phyloP scores from a whole-genome alignment of 1,284 basidiomycete species.

The Sphagnurus paluster region DNA sequence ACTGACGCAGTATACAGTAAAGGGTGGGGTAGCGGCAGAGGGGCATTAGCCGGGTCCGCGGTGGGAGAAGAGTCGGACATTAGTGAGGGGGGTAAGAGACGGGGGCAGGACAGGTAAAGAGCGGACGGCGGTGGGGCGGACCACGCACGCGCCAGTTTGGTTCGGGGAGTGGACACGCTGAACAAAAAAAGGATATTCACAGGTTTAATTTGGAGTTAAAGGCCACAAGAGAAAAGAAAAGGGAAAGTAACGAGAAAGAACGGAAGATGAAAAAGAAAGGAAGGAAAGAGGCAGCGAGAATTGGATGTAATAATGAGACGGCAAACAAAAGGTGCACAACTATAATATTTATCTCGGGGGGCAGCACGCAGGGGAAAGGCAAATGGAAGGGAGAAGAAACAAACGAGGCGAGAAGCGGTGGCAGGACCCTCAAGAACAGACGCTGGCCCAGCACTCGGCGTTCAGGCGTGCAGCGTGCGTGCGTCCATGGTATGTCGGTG shows the following conservation, averaged over 20 bases:
- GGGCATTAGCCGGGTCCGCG: neutral
- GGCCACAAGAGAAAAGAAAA: conserved; percentile 12
- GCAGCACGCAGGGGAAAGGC: conserved; percentile 1
- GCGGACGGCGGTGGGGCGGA: conserved; percentile 5
- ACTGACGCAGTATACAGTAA: too few species aligned
- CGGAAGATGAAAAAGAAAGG: neutral
- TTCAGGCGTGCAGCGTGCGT: too few species aligned
- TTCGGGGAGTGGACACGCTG: neutral
- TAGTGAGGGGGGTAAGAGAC: neutral
- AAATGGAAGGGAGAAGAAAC: conserved; percentile 2
- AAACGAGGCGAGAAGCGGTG: conserved; percentile 1
- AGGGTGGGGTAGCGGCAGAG: neutral
- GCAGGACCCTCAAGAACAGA: neutral
- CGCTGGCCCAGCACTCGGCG: too few species aligned
- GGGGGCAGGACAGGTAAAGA: neutral
- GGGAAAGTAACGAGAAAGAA: conserved; percentile 19
- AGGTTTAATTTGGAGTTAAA: too few species aligned
- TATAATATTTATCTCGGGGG: conserved; percentile 10
- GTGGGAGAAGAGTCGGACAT: neutral
- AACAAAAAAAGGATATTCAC: neutral
- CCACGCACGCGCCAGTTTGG: neutral
- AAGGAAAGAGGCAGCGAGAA: conserved; percentile 3
- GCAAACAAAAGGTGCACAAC: conserved; percentile 13
- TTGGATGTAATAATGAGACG: conserved; percentile 15
- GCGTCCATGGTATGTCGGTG: neutral